phyloP scores from a whole-genome alignment of 2,329 filamentous ascomycete genomes.

The Aspergillus sp. region DNA sequence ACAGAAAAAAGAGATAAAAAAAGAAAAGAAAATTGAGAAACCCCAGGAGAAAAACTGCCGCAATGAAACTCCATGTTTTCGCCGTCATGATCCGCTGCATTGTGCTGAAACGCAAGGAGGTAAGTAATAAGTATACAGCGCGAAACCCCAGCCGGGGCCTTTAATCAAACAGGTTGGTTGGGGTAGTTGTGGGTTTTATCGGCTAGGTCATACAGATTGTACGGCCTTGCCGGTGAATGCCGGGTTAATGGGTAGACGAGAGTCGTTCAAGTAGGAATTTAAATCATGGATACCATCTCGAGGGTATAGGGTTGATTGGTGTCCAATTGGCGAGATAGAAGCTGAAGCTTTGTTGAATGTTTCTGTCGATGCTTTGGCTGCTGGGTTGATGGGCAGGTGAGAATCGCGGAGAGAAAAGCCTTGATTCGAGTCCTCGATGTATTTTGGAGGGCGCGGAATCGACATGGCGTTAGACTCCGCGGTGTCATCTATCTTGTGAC shows the following conservation, averaged over 20 bases:
- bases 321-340: not conserved
- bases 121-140: constrained; percentile 23
- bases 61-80: constrained; percentile 26
- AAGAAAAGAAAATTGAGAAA: not conserved
- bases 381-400: constrained; percentile 32
- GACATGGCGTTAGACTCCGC: not conserved
- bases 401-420: constrained; percentile 20
- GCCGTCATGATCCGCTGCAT: constrained; percentile 18
- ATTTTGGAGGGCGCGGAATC: not conserved
- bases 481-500: not conserved
- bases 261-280: constrained; percentile 20
- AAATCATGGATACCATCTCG: not conserved
- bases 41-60: not conserved
- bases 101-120: constrained; percentile 14
- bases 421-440: not conserved
- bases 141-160: constrained; percentile 11
- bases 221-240: constrained; percentile 20
- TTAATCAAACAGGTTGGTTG: constrained; percentile 3
- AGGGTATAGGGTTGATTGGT: not conserved
- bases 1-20: not conserved
- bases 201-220: constrained; percentile 14
- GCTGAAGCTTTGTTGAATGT: not conserved
- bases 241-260: constrained; percentile 31
- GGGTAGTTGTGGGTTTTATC: not conserved
- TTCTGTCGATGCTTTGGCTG: not conserved